These are phyloP conservation scores for Aquilaria agallochum DNA, from an alignment of 441 rosid genomes.

Conservation along the genomic window DNA sequence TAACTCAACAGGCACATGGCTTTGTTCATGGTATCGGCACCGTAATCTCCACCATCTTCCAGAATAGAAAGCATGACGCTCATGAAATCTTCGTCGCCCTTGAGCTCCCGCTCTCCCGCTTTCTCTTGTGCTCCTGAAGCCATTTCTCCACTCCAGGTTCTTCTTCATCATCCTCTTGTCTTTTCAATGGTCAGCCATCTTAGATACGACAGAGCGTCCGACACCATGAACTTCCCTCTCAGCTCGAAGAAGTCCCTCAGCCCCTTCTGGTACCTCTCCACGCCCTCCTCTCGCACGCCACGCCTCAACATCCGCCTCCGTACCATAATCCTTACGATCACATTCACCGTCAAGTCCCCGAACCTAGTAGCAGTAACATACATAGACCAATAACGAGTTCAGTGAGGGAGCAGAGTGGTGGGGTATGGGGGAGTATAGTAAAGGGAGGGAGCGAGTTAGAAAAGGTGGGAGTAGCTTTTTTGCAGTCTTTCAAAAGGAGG, in stretches of 20 bases:
- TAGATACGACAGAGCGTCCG: conserved; percentile 31
- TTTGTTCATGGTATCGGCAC: conserved; percentile 23
- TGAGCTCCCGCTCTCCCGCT: background rate
- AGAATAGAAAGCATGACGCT: conserved; percentile 24
- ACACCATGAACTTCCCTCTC: conserved; percentile 14
- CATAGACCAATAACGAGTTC: too few species aligned
- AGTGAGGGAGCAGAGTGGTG: too few species aligned
- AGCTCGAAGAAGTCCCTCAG: conserved; percentile 12
- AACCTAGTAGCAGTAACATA: conserved; percentile 1
- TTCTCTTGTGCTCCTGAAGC: conserved; percentile 29
- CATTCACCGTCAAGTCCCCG: conserved; percentile 18
- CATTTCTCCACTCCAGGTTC: conserved; percentile 12
- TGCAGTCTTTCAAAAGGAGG: too few species aligned
- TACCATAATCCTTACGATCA: conserved; percentile 19
- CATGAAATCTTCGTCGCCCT: conserved; percentile 23
- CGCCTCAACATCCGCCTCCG: conserved; percentile 14
- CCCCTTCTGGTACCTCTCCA: conserved; percentile 3
- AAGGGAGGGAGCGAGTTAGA: too few species aligned
- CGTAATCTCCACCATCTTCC: conserved; percentile 5
- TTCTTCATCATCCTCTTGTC: conserved; percentile 24
- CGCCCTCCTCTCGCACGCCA: background rate
- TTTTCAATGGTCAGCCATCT: conserved; percentile 35
- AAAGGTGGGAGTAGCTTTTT: too few species aligned
- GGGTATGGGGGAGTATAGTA: too few species aligned
- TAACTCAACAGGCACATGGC: conserved; percentile 15